Conservation (phyloP, 2,329 filamentous ascomycete species). For the Hypoxylon sp. region DNA sequence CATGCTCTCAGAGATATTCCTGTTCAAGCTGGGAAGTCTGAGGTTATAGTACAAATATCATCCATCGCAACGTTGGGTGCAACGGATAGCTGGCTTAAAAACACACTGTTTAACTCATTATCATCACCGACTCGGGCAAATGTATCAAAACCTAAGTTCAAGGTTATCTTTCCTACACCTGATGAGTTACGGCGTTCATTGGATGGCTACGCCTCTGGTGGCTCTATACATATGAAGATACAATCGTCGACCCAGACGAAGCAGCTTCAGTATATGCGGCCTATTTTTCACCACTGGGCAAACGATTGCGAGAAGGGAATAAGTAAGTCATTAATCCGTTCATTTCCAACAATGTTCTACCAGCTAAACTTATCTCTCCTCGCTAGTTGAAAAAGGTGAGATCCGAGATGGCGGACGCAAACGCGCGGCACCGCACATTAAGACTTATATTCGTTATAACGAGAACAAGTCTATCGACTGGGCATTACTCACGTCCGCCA, state of each 20-base stretch:
- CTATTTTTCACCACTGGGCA: conserved; percentile 82
- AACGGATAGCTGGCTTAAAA: conserved; percentile 79
- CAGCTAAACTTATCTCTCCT: not conserved
- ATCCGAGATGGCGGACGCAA: conserved; percentile 70
- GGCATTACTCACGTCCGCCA: conserved; percentile 92
- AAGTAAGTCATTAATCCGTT: conserved; percentile 45
- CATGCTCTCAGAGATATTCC: conserved; percentile 71
- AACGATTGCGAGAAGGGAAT: conserved; percentile 65
- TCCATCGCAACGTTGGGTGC: conserved; percentile 85
- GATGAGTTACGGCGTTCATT: conserved; percentile 82
- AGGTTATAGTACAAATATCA: conserved; percentile 77
- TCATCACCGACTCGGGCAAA: conserved; percentile 47
- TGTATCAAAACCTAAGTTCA: conserved; percentile 66
- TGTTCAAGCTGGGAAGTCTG: conserved; percentile 57
- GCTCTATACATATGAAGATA: conserved; percentile 85
- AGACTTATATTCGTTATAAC: conserved; percentile 83
- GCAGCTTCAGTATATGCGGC: conserved; percentile 80
- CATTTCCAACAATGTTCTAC: not conserved
- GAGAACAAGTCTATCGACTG: conserved; percentile 75
- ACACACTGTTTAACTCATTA: conserved; percentile 71
- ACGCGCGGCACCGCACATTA: conserved; percentile 87
- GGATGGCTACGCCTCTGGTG: conserved; percentile 83
- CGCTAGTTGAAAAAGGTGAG: conserved; percentile 30
- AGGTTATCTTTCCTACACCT: conserved; percentile 84
- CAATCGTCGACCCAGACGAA: conserved; percentile 78